Evolutionary conservation across 164 flowering plant genomes (phyloP).

Genomic region (Santalum album): DNA sequence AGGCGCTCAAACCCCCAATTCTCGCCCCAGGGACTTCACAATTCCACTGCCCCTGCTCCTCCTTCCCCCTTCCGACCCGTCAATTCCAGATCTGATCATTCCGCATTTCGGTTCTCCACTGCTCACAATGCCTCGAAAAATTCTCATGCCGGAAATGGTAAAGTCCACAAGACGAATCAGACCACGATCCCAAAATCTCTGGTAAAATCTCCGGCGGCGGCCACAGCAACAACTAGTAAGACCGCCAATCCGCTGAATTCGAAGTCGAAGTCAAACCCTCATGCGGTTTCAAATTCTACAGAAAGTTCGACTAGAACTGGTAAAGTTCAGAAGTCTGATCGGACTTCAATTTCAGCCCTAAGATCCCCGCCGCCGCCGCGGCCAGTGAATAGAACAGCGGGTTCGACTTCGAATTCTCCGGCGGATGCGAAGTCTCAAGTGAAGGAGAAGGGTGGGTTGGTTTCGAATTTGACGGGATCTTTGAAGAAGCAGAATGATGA

Average conservation of each 20-base stretch:
- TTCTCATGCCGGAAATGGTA: slow-evolving; percentile 1
- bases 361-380: neutral
- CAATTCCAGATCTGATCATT: slow-evolving; percentile 21
- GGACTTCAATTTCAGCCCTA: neutral
- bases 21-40: neutral
- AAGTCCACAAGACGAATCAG: too few relatives aligned
- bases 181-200: slow-evolving; percentile 2
- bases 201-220: slow-evolving; percentile 6
- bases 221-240: too few relatives aligned
- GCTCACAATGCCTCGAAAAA: neutral
- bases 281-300: neutral
- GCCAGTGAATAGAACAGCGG: neutral
- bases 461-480: slow-evolving; percentile 39
- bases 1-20: slow-evolving; percentile 2
- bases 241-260: too few relatives aligned
- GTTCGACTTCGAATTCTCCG: too few relatives aligned
- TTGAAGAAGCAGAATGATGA: slow-evolving; percentile 26
- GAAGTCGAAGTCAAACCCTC: too few relatives aligned
- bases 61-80: neutral
- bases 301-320: neutral
- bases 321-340: neutral
- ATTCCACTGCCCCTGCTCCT: neutral
- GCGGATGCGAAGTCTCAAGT: too few relatives aligned
- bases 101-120: slow-evolving; percentile 3
- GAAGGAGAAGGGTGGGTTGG: slow-evolving; percentile 13